phyloP scores from a whole-genome alignment of 2,329 filamentous ascomycete species.

The Triangularia setosa region DNA sequence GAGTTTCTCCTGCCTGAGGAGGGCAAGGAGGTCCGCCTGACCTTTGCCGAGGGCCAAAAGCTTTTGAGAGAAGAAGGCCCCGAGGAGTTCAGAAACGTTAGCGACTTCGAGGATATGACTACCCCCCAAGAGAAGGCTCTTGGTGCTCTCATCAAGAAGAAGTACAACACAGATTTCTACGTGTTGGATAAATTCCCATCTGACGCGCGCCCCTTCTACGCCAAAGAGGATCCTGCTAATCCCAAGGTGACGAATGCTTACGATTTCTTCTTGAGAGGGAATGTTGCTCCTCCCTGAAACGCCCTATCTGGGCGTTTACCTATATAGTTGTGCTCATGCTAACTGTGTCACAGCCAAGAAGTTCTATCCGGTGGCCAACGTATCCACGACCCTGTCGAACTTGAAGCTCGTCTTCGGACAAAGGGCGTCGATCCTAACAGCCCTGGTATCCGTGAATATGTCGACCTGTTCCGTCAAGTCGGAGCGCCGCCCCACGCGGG shows the following conservation, averaged over 20 bases:
- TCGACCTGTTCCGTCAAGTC: constrained; percentile 74
- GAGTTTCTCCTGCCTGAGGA: constrained; percentile 70
- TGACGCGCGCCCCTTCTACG: constrained; percentile 84
- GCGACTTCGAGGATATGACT: constrained; percentile 73
- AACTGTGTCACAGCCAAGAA: constrained; percentile 68
- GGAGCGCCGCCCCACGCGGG: constrained; percentile 88
- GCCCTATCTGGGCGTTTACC: background rate
- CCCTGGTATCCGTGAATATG: constrained; percentile 80
- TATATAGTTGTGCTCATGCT: background rate
- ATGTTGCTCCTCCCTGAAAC: background rate
- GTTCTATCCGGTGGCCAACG: constrained; percentile 89
- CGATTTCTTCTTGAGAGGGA: constrained; percentile 70
- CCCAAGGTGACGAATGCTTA: constrained; percentile 60
- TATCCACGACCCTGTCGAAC: constrained; percentile 73
- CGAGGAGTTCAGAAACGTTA: constrained; percentile 61
- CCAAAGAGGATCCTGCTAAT: constrained; percentile 70
- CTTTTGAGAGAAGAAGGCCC: constrained; percentile 73
- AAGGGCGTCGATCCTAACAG: constrained; percentile 77
- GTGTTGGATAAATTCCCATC: constrained; percentile 95
- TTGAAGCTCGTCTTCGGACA: constrained; percentile 71
- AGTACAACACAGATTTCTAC: constrained; percentile 95
- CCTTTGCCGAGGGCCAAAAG: constrained; percentile 73
- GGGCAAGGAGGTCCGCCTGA: constrained; percentile 71
- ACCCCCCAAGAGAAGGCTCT: constrained; percentile 86
- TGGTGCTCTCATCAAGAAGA: constrained; percentile 77